A percentile compares a stretch with the other conserved stretches of the same genome.
These are phyloP conservation scores for Lipomyces chichibuensis DNA, from an alignment of 805 yeast genomes.

Conservation along the genomic window DNA sequence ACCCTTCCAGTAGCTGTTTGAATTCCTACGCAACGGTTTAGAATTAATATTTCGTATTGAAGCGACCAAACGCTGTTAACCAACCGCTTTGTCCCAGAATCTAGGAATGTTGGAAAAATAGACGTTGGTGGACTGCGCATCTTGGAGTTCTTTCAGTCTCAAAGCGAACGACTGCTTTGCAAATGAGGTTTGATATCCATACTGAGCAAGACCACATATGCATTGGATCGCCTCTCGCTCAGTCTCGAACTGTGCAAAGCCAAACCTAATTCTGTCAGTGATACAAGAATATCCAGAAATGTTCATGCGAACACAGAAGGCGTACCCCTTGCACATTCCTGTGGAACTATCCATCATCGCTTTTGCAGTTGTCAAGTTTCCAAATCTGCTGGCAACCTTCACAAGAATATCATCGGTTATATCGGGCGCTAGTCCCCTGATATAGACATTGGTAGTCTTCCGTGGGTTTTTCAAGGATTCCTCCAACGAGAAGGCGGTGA, in stretches of 20 bases:
- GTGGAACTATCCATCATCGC: conserved; percentile 49
- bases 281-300: neutral
- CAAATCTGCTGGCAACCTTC: conserved; percentile 49
- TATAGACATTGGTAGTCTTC: conserved; percentile 55
- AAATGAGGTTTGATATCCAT: conserved; percentile 38
- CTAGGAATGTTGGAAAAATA: conserved; percentile 38
- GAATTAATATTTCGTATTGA: neutral
- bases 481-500: conserved; percentile 21
- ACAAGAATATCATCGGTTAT: conserved; percentile 57
- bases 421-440: conserved; percentile 60
- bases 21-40: conserved; percentile 26
- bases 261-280: conserved; percentile 36
- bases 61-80: neutral
- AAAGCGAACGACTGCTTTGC: conserved; percentile 38
- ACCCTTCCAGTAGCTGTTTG: conserved; percentile 26
- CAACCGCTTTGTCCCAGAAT: conserved; percentile 35
- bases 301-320: neutral
- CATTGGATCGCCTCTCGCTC: conserved; percentile 38
- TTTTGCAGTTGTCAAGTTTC: conserved; percentile 55
- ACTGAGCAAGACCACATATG: conserved; percentile 35
- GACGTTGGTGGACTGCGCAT: conserved; percentile 35
- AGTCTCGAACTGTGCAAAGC: conserved; percentile 50
- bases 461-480: conserved; percentile 44
- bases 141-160: conserved; percentile 35
- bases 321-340: conserved; percentile 38